Evolutionary conservation across 1,284 basidiomycete genomes (phyloP), one percentile per base, ranked within the genome.

Genomic region (Boletus semigastroideus): DNA sequence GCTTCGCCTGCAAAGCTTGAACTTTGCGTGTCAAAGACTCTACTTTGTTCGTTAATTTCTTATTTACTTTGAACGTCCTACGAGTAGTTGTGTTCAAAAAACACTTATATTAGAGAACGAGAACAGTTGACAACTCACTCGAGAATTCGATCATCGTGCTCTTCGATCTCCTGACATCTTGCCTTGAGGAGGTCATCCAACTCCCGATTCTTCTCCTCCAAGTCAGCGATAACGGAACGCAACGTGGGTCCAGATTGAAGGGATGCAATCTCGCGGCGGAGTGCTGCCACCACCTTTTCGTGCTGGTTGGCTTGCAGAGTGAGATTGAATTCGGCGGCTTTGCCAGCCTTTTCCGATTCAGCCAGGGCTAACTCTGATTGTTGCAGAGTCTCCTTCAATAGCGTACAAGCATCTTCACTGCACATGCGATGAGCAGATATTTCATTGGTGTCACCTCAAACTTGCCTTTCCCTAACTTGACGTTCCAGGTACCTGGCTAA

Each of bases 121-220:
- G 25, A 44, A 16, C 17, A 16, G 28, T n/a, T 42, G 40, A 42
- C 37, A 20, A 78, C 87, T 59, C 70, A 90, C 88, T 86, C 86
- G 52, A 91, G 80, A 53, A 83, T 80, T 38, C 80, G 80, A 64
- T 91, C 89, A 58, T 91, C 88, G 52, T 90, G 87, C 58, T 86
- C 86, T 63, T 91, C 88, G 53, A 90, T 88, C 69, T 91, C 88
- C n/a, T 75, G 68, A 57, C 83, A 87, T 67, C 89, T 91, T 34
- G 69, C 72, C 51, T 75, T 75, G 28, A 91, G 71, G 40, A 87
- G 70, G 40, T 82, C 79, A 58, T 91, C 88, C 79, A 90, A 84
- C 62, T 89, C 85, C 33, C 72, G 76, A 59, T 84, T 86, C 58
- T 79, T 80, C 64, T 86, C 85, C 61, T 83, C 78, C 30, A 90